Conservation (phyloP, 2,329 filamentous ascomycete species). For the Cytospora piceicola region DNA sequence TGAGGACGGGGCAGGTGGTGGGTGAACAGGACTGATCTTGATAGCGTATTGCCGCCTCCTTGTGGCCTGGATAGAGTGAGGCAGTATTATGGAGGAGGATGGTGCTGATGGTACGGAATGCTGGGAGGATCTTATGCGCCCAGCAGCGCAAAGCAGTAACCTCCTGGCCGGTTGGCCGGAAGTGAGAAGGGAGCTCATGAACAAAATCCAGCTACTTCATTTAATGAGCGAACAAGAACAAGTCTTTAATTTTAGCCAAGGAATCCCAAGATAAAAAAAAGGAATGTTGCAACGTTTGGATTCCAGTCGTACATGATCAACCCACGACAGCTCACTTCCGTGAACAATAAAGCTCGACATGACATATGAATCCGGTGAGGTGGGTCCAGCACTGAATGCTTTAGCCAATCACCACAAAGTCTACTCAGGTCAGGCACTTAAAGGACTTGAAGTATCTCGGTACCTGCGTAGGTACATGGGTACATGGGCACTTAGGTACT, state of each 20-base stretch:
- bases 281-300: not conserved
- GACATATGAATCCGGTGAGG: not conserved
- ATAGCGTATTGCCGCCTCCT: conserved; percentile 15
- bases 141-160: conserved; percentile 11
- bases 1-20: not conserved
- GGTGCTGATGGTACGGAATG: too few species aligned
- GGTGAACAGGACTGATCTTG: conserved; percentile 5
- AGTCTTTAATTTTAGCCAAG: not conserved
- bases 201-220: too few species aligned
- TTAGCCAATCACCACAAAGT: not conserved
- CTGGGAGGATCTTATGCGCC: not conserved
- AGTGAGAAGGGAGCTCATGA: conserved; percentile 27
- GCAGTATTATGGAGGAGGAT: not conserved
- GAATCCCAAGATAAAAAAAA: not conserved
- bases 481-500: too few species aligned
- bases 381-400: not conserved
- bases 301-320: not conserved
- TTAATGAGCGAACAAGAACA: not conserved
- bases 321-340: not conserved
- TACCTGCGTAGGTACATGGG: too few species aligned
- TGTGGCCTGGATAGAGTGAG: not conserved
- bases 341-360: not conserved
- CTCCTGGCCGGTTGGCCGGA: conserved; percentile 25
- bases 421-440: too few species aligned
- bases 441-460: too few species aligned